These are phyloP conservation scores for Hanseniaspora hatyaiensis DNA, from an alignment of 805 yeast genomes.

Conservation along the genomic window DNA sequence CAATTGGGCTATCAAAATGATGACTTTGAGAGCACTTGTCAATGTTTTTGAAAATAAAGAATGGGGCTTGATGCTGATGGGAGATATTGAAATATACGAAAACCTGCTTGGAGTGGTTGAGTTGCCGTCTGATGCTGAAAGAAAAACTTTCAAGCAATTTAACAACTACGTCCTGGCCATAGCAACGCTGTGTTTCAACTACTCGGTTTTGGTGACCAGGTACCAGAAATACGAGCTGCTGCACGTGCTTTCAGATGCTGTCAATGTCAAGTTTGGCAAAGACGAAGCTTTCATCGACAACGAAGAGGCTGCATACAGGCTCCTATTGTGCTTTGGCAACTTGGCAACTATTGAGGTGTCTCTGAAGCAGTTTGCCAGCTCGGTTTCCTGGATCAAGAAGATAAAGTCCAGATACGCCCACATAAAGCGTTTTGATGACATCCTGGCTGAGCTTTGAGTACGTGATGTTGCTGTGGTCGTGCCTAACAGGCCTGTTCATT, in stretches of 20 bases:
- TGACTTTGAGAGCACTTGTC: conserved; percentile 46
- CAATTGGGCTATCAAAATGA: conserved; percentile 31
- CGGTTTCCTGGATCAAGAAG: conserved; percentile 26
- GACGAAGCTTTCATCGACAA: conserved; percentile 30
- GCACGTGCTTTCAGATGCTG: conserved; percentile 26
- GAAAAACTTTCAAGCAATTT: conserved; percentile 19
- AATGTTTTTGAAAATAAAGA: conserved; percentile 39
- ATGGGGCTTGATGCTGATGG: conserved; percentile 40
- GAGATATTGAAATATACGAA: conserved; percentile 29
- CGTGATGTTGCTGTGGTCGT: not conserved
- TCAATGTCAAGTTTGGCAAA: conserved; percentile 25
- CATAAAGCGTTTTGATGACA: conserved; percentile 22
- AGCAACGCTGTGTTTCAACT: conserved; percentile 43
- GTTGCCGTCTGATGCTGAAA: conserved; percentile 20
- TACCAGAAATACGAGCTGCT: conserved; percentile 26
- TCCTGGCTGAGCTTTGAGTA: conserved; percentile 19
- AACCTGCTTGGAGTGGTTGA: conserved; percentile 32
- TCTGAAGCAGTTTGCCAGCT: conserved; percentile 25
- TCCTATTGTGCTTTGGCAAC: conserved; percentile 54
- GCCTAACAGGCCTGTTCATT: too few species aligned
- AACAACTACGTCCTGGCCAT: conserved; percentile 32
- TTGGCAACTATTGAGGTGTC: conserved; percentile 31
- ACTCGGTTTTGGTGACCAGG: conserved; percentile 32
- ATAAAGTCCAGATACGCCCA: conserved; percentile 21
- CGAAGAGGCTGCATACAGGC: conserved; percentile 60